Conservation (phyloP, 1,284 basidiomycete genomes). For the Macrocystidia cucumis region DNA sequence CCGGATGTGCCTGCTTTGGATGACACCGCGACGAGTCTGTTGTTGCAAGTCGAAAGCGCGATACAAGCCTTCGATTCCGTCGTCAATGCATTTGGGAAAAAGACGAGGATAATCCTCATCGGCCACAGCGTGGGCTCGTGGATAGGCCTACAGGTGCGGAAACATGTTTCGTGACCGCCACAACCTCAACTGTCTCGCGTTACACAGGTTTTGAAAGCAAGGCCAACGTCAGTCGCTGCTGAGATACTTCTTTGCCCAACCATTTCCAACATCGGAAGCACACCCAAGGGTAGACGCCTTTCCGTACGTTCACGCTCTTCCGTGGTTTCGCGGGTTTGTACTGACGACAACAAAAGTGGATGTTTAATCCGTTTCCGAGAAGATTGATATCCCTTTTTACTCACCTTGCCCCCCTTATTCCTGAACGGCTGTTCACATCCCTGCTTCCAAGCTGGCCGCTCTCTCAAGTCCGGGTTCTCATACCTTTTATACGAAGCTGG, state of each 20-base stretch:
- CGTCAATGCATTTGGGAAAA: slow-evolving; percentile 21
- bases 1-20: slow-evolving; percentile 21
- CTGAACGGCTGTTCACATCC: slow-evolving; percentile 21
- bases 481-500: slow-evolving; percentile 37
- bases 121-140: slow-evolving; percentile 60
- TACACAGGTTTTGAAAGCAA: slow-evolving; percentile 39
- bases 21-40: slow-evolving; percentile 17
- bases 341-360: slow-evolving; percentile 24
- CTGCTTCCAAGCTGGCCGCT: slow-evolving; percentile 37
- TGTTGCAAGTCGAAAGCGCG: slow-evolving; percentile 38
- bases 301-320: slow-evolving; percentile 24
- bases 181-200: slow-evolving; percentile 2
- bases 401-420: slow-evolving; percentile 17
- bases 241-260: slow-evolving; percentile 54
- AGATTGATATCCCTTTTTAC: slow-evolving; percentile 27
- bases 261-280: slow-evolving; percentile 42
- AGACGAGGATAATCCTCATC: slow-evolving; percentile 33
- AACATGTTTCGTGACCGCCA: neutral
- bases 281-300: slow-evolving; percentile 46
- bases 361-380: slow-evolving; percentile 40
- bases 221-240: slow-evolving; percentile 25
- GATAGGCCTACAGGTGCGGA: slow-evolving; percentile 44
- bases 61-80: slow-evolving; percentile 43
- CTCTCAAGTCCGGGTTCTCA: slow-evolving; percentile 38
- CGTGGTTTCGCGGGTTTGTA: neutral